Percentiles rank a stretch among this genome's conserved stretches.
phyloP scores from a whole-genome alignment of 225 moss, liverwort and hornwort species.

The Anthoceros angustus region DNA sequence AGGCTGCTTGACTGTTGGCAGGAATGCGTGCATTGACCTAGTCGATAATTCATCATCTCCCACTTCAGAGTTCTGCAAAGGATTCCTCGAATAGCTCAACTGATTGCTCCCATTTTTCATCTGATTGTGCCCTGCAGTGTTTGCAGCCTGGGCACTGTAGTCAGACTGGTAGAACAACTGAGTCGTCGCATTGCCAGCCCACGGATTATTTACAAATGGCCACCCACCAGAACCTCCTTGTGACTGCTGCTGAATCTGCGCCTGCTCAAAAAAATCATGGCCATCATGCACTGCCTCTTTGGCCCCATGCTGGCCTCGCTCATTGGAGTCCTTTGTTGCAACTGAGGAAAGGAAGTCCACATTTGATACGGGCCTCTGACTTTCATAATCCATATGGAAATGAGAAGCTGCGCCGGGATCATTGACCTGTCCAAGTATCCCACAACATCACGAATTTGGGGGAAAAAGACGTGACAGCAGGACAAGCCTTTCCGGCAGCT shows the following conservation, averaged over 20 bases:
- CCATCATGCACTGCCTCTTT: conserved; percentile 50
- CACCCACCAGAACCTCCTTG: conserved; percentile 47
- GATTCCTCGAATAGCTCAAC: conserved; percentile 33
- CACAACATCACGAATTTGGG: conserved; percentile 8
- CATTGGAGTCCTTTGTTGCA: conserved; percentile 47
- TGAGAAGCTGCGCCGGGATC: conserved; percentile 50
- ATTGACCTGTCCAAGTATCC: conserved; percentile 44
- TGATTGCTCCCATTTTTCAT: conserved; percentile 49
- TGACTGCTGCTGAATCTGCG: conserved; percentile 56
- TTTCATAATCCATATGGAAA: conserved; percentile 59
- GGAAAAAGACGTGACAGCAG: background rate
- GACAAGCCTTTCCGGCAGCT: no score
- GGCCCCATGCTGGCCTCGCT: conserved; percentile 57
- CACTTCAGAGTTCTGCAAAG: conserved; percentile 40
- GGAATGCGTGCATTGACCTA: conserved; percentile 66
- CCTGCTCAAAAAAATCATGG: conserved; percentile 65
- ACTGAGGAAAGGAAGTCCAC: conserved; percentile 85
- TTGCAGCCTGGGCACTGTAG: conserved; percentile 36
- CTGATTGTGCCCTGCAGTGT: conserved; percentile 55
- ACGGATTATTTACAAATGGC: conserved; percentile 33
- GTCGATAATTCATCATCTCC: conserved; percentile 47
- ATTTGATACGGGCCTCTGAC: conserved; percentile 67
- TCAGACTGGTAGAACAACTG: conserved; percentile 57
- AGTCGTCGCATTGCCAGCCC: conserved; percentile 56
- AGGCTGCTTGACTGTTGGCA: conserved; percentile 46